phyloP scores from a whole-genome alignment of 176 grass and related monocot species.

The Hordeum marinum region DNA sequence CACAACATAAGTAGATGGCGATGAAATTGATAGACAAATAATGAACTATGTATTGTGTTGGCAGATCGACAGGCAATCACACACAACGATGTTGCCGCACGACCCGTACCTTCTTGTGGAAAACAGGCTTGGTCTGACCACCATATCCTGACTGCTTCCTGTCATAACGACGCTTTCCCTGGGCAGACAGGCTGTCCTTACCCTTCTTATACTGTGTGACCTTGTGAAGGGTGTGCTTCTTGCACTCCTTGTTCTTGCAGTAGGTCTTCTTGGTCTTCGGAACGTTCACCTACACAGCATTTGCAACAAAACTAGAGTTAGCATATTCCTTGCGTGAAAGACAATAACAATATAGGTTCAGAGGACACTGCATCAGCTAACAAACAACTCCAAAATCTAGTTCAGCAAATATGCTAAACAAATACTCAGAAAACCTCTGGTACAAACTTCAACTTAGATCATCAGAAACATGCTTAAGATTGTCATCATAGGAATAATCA shows the following conservation, averaged over 20 bases:
- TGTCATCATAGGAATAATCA: constrained; percentile 28
- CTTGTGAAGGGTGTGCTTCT: constrained; percentile 94
- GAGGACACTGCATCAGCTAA: not conserved
- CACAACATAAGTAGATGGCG: not conserved
- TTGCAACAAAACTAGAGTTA: not conserved
- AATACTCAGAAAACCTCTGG: not conserved
- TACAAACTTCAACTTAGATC: not conserved
- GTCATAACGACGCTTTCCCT: constrained; percentile 95
- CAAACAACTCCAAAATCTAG: not conserved
- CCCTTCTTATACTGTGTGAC: constrained; percentile 98
- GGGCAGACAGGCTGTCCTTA: constrained; percentile 83
- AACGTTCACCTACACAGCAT: constrained; percentile 69
- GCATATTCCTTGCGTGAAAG: not conserved
- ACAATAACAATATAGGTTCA: not conserved
- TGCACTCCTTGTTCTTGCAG: constrained; percentile 96
- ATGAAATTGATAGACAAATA: not conserved
- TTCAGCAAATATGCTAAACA: not conserved
- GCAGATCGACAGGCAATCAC: not conserved
- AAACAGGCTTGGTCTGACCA: constrained; percentile 95
- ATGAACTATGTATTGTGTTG: not conserved
- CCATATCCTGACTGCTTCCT: constrained; percentile 92
- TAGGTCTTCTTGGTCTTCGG: constrained; percentile 97
- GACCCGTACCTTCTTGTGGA: constrained; percentile 82
- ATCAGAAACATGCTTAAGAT: constrained; percentile 28
- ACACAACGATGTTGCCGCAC: not conserved